Base-by-base conservation (phyloP, 352 stramenopile genomes). In the Aphanomyces stellatus region DNA sequence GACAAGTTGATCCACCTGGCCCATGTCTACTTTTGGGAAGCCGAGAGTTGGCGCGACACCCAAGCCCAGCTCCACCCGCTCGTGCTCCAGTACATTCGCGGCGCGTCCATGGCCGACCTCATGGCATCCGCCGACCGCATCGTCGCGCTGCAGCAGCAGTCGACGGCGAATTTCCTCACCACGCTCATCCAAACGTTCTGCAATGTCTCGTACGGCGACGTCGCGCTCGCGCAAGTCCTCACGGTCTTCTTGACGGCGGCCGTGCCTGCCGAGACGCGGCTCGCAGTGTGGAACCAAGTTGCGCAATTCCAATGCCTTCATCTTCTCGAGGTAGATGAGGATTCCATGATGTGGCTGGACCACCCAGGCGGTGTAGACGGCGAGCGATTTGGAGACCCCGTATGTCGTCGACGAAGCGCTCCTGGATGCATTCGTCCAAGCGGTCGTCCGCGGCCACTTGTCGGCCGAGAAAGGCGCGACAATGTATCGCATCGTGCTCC, bases 181-280 rank as follows among this genome's bases (percentile, higher is more conserved):
- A 42, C 60, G n/a, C 60, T 67, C 4, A 19, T 67, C 6, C 41
- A 67, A 42, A 41, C 57, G 17, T 67, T 67, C 48, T 67, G 60
- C 33, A 51, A 51, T 17, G 46, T n/a, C 5, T 67, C 60, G 27
- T 67, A 46, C 28, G 60, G 60, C 22, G 60, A 67, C 34, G 5
- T 28, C 4, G 60, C 40, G 15, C 22, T 67, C 22, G 34, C 28
- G 3, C 24, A 15, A n/a, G 33, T 67, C 15, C 4, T 67, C 3
- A 60, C 34, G n/a, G 11, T 67, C 4, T 67, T 30, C 27, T 35
- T 67, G 10, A 37, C 40, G 10, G 40, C 60, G 34, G 40, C 4
- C 25, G 22, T 67, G 5, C 42, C 60, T 5, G 6, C 42, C 4
- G 41, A 27, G 10, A 35, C 48, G 4, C 60, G 42, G 8, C 13